Conservation (phyloP, 2,329 filamentous ascomycete genomes). For the Boeremia lycopersici region DNA sequence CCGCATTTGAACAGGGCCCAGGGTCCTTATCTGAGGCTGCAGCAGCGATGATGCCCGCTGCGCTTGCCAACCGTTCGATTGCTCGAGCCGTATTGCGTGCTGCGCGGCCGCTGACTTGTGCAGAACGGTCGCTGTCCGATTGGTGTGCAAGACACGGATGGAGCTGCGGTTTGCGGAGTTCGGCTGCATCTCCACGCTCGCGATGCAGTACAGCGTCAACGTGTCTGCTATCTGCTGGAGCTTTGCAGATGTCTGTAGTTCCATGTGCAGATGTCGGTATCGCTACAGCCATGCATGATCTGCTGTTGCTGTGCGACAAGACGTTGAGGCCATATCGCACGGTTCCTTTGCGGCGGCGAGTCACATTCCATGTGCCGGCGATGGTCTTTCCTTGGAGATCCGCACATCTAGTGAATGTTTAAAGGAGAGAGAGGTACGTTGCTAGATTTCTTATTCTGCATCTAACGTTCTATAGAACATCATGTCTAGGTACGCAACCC, state of each 20-base stretch:
- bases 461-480: constrained; percentile 7
- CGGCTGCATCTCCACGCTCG: neutral
- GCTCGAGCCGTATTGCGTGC: constrained; percentile 13
- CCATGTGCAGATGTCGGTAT: neutral
- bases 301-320: neutral
- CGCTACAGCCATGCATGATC: neutral
- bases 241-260: neutral
- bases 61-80: constrained; percentile 1
- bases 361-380: neutral
- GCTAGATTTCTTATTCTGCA: no score
- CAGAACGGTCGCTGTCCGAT: constrained; percentile 5
- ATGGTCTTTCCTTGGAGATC: no score
- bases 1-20: constrained; percentile 4
- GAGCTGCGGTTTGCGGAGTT: neutral
- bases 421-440: no score
- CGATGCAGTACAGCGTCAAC: neutral
- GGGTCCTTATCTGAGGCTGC: constrained; percentile 3
- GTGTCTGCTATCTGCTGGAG: neutral
- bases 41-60: constrained; percentile 17
- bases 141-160: neutral
- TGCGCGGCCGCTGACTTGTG: constrained; percentile 4
- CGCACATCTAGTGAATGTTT: no score
- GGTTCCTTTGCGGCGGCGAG: neutral
- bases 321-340: neutral
- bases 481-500: neutral